Percentiles rank a stretch among this genome's conserved stretches.
Evolutionary conservation across 257 asterid genomes (phyloP).

Genomic region (Solanum chiquidenum): DNA sequence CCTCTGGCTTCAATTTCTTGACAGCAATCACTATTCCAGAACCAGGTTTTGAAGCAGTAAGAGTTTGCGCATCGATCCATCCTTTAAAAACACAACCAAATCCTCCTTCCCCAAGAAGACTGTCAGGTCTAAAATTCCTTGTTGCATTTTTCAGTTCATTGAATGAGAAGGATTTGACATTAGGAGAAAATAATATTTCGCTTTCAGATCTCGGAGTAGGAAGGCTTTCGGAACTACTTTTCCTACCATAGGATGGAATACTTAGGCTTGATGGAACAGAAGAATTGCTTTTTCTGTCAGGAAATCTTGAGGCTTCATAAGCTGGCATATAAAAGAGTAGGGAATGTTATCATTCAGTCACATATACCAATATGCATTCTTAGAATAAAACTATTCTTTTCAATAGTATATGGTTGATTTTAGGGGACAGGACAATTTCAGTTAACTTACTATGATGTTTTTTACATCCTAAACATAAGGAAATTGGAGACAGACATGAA

Average conservation of each 20-base stretch:
- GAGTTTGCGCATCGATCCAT: constrained; percentile 75
- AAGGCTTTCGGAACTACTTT: constrained; percentile 48
- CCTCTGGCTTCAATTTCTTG: constrained; percentile 89
- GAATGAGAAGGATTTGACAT: constrained; percentile 69
- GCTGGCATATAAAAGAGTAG: background rate
- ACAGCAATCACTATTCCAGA: constrained; percentile 92
- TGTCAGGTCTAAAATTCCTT: constrained; percentile 77
- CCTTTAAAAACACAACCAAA: constrained; percentile 92
- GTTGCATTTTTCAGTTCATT: constrained; percentile 79
- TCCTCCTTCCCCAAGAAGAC: constrained; percentile 98
- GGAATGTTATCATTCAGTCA: background rate
- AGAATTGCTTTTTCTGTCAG: constrained; percentile 38
- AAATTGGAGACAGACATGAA: background rate
- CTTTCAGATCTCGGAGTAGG: constrained; percentile 87
- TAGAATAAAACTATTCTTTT: background rate
- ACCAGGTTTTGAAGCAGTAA: constrained; percentile 70
- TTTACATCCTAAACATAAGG: background rate
- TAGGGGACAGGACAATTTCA: background rate
- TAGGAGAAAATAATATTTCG: constrained; percentile 66
- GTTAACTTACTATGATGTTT: background rate
- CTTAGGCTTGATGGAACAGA: constrained; percentile 43
- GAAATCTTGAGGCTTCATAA: constrained; percentile 38
- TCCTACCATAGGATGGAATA: constrained; percentile 45
- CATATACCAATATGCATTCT: background rate
- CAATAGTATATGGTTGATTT: background rate